These are phyloP conservation scores for Batkoa obscura DNA, from an alignment of 371 early-diverging fungal genomes.

Conservation along the genomic window DNA sequence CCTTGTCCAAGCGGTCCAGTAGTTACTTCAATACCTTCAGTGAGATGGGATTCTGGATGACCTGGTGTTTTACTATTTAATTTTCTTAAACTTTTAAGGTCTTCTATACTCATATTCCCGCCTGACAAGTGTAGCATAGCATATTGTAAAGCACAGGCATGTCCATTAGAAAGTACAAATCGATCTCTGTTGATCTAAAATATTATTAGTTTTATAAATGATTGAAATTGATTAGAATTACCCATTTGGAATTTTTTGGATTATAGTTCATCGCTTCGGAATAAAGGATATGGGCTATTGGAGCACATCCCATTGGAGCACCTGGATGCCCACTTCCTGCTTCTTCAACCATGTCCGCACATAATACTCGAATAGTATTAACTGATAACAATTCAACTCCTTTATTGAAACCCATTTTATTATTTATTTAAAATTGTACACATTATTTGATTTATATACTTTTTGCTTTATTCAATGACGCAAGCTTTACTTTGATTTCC, in stretches of 20 bases:
- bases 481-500: too few relatives aligned
- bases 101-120: conserved; percentile 71
- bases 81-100: conserved; percentile 88
- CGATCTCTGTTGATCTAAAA: conserved; percentile 70
- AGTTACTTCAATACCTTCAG: conserved; percentile 88
- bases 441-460: too few relatives aligned
- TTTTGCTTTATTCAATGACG: too few relatives aligned
- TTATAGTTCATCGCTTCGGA: conserved; percentile 57
- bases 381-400: too few relatives aligned
- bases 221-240: background rate
- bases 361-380: conserved; percentile 84
- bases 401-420: too few relatives aligned
- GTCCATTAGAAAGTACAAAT: conserved; percentile 98
- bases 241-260: conserved; percentile 75
- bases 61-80: conserved; percentile 78
- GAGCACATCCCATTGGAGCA: conserved; percentile 95
- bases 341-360: conserved; percentile 85
- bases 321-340: conserved; percentile 97
- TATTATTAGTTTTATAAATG: background rate
- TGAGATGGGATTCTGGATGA: conserved; percentile 76
- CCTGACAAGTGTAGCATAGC: conserved; percentile 78
- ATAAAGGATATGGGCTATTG: conserved; percentile 89
- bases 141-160: conserved; percentile 93
- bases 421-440: too few relatives aligned
- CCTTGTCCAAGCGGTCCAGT: conserved; percentile 99